Evolutionary conservation across 768 basidiomycete genomes (phyloP).

Genomic region (Kwoniella dejecticola): DNA sequence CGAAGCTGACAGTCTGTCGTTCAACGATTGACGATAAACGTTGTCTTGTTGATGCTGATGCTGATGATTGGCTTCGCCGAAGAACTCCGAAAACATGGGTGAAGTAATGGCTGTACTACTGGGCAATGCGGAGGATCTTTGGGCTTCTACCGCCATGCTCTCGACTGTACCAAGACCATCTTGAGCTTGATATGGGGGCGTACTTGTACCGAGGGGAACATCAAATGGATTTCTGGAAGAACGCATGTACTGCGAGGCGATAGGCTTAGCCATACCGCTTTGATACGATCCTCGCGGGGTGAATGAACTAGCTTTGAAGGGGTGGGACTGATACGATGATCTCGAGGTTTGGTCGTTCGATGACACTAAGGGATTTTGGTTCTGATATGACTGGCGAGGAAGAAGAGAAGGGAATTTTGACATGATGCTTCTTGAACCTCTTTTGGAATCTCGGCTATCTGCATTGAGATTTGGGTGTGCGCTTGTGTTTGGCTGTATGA

Average conservation of each 20-base stretch:
- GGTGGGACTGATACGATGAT: not conserved
- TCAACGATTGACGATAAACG: not conserved
- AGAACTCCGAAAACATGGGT: constrained; percentile 10
- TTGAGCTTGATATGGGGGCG: not conserved
- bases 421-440: not conserved
- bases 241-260: not conserved
- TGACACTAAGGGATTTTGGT: not conserved
- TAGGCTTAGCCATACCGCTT: not conserved
- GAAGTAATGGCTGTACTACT: not conserved
- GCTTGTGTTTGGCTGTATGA: not conserved
- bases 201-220: not conserved
- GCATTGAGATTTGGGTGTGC: too few relatives aligned
- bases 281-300: not conserved
- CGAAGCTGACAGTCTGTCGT: not conserved
- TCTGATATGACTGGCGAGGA: not conserved
- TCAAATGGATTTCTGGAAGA: not conserved
- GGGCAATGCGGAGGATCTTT: not conserved
- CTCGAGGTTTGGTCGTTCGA: not conserved
- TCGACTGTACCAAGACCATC: not conserved
- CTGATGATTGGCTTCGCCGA: too few relatives aligned
- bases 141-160: not conserved
- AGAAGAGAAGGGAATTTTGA: constrained; percentile 5
- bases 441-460: not conserved
- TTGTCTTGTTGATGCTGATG: too few relatives aligned
- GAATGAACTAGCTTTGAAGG: not conserved